Conservation (phyloP, 768 basidiomycete species). For the Termitomyces sp. region DNA sequence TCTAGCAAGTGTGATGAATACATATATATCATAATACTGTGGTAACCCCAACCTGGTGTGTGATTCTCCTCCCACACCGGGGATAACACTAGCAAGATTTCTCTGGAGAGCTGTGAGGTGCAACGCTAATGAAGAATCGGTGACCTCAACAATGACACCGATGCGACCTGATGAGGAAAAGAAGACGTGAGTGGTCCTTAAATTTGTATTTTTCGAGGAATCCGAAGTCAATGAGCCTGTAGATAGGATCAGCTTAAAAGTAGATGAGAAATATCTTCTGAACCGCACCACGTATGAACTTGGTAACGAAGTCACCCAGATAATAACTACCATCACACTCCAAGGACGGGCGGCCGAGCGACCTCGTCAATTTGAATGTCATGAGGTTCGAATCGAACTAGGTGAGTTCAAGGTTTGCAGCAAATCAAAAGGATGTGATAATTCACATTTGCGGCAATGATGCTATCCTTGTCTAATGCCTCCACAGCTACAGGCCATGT, state of each 20-base stretch:
- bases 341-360: conserved; percentile 39
- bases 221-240: conserved; percentile 55
- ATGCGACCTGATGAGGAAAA: conserved; percentile 79
- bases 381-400: conserved; percentile 68
- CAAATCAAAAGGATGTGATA: conserved; percentile 6
- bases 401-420: background rate
- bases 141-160: conserved; percentile 62
- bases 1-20: conserved; percentile 29
- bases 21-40: background rate
- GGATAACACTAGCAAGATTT: conserved; percentile 57
- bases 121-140: conserved; percentile 43
- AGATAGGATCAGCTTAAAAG: background rate
- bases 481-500: conserved; percentile 71
- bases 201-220: conserved; percentile 30
- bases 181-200: conserved; percentile 62
- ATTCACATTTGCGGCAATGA: conserved; percentile 76
- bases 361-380: conserved; percentile 48
- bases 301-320: conserved; percentile 73
- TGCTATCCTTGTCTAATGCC: conserved; percentile 42
- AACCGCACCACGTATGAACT: conserved; percentile 59
- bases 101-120: conserved; percentile 69
- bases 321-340: conserved; percentile 69
- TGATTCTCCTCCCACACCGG: conserved; percentile 47
- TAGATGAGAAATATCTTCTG: background rate
- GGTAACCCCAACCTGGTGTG: conserved; percentile 52